Conservation (phyloP, 2,329 filamentous ascomycete genomes). For the Keithomyces neogunnii region DNA sequence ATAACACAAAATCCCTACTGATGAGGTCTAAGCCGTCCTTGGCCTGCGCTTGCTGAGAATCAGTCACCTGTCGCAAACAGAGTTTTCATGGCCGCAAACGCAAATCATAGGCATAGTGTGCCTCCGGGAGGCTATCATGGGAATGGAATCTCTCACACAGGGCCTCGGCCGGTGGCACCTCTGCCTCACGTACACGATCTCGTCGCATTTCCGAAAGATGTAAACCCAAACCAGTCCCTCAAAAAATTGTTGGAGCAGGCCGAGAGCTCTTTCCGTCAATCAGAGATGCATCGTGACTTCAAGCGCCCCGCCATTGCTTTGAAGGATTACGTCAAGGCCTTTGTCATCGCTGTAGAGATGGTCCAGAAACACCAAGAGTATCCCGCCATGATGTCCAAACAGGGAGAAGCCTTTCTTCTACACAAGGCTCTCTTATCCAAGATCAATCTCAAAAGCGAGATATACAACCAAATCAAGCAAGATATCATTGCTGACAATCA, state of each 20-base stretch:
- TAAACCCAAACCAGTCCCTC: conserved; percentile 41
- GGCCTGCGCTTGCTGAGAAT: conserved; percentile 4
- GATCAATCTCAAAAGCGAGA: conserved; percentile 36
- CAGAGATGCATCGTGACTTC: conserved; percentile 55
- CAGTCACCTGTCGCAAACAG: not conserved
- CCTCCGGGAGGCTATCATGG: conserved; percentile 18
- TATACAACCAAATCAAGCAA: conserved; percentile 50
- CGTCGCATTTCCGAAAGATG: conserved; percentile 34
- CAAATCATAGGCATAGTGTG: conserved; percentile 20
- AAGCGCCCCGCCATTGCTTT: conserved; percentile 66
- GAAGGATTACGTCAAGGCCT: conserved; percentile 76
- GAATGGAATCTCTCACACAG: conserved; percentile 15
- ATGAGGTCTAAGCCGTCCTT: conserved; percentile 1
- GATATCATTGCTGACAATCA: conserved; percentile 56
- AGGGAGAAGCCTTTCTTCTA: conserved; percentile 35
- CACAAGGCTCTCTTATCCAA: conserved; percentile 43
- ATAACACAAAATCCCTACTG: not conserved
- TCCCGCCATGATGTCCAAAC: conserved; percentile 50
- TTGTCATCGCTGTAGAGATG: conserved; percentile 65
- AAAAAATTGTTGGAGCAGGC: conserved; percentile 44
- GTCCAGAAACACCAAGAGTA: conserved; percentile 73
- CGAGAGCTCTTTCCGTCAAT: conserved; percentile 46
- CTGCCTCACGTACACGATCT: conserved; percentile 48
- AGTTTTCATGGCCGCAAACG: conserved; percentile 21
- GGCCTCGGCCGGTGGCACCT: conserved; percentile 20